phyloP scores from a whole-genome alignment of 164 flowering plant species.

The Dillenia turbinata region DNA sequence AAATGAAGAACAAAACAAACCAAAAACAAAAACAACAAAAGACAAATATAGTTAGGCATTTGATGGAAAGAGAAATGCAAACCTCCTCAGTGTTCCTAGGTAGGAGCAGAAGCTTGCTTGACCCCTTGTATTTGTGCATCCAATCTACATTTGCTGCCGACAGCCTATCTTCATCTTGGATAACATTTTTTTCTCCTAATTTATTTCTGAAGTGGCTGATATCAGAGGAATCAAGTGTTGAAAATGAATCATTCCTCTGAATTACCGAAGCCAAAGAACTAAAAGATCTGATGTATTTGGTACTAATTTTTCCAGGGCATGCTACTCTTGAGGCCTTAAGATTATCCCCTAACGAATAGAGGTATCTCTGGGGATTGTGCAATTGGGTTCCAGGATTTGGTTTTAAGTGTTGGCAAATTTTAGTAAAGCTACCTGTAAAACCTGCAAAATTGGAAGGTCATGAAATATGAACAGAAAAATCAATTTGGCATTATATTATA shows the following conservation, averaged over 20 bases:
- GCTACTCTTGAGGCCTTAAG: background rate
- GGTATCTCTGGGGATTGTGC: background rate
- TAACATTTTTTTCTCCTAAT: slow-evolving; percentile 76
- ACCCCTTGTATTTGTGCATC: slow-evolving; percentile 82
- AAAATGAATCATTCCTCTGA: slow-evolving; percentile 51
- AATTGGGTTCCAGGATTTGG: slow-evolving; percentile 11
- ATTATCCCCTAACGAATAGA: slow-evolving; percentile 3
- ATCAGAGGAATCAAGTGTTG: slow-evolving; percentile 58
- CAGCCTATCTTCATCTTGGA: slow-evolving; percentile 71
- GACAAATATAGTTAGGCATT: no score
- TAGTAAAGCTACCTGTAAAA: background rate
- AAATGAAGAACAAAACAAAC: no score
- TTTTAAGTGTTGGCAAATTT: background rate
- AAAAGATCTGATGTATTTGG: slow-evolving; percentile 27
- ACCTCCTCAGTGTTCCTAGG: slow-evolving; percentile 87
- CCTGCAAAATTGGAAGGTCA: slow-evolving; percentile 6
- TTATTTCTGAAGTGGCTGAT: slow-evolving; percentile 50
- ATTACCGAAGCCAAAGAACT: slow-evolving; percentile 35
- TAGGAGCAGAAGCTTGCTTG: slow-evolving; percentile 79
- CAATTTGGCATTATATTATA: slow-evolving; percentile 2
- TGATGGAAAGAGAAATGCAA: slow-evolving; percentile 2
- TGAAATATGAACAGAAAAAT: background rate
- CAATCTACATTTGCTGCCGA: slow-evolving; percentile 75
- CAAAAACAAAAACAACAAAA: no score
- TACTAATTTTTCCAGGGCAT: slow-evolving; percentile 5